Percentiles rank a stretch among this genome's conserved stretches.
phyloP scores from a whole-genome alignment of 116 monocot species.

The Iris pallida region DNA sequence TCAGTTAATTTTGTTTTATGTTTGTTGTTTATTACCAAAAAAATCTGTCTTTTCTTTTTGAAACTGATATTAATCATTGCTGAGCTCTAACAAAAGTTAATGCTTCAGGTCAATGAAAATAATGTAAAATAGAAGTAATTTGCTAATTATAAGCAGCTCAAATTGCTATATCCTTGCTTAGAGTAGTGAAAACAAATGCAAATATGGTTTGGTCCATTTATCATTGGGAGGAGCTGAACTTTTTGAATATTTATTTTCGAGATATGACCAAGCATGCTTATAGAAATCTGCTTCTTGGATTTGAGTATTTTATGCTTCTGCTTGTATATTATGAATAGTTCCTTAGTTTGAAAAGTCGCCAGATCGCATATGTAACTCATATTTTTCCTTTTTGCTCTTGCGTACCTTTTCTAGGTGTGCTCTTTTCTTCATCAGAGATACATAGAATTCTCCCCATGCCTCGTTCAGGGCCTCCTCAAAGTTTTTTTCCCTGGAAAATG shows the following conservation, averaged over 20 bases:
- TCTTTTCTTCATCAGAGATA: slow-evolving; percentile 97
- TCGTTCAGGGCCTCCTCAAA: slow-evolving; percentile 85
- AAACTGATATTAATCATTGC: too few species aligned
- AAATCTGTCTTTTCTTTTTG: too few species aligned
- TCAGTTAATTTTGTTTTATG: too few species aligned
- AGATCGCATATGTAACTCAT: neutral
- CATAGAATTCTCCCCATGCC: slow-evolving; percentile 88
- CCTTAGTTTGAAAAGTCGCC: neutral
- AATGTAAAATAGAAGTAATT: neutral
- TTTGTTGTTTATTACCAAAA: too few species aligned
- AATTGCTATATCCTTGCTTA: neutral
- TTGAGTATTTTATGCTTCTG: neutral
- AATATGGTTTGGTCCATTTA: neutral
- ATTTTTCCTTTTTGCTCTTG: neutral
- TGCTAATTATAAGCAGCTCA: slow-evolving; percentile 1
- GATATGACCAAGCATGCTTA: neutral
- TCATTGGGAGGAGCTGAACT: neutral
- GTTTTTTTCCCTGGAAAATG: slow-evolving; percentile 86
- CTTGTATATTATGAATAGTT: neutral
- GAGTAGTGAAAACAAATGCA: neutral
- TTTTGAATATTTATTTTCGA: neutral
- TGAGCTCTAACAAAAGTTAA: too few species aligned
- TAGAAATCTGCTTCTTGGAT: neutral
- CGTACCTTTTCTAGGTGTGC: slow-evolving; percentile 58
- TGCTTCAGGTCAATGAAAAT: too few species aligned